phyloP scores from a whole-genome alignment of 2,329 filamentous ascomycete genomes.

The Dothideomycetidae sp. region DNA sequence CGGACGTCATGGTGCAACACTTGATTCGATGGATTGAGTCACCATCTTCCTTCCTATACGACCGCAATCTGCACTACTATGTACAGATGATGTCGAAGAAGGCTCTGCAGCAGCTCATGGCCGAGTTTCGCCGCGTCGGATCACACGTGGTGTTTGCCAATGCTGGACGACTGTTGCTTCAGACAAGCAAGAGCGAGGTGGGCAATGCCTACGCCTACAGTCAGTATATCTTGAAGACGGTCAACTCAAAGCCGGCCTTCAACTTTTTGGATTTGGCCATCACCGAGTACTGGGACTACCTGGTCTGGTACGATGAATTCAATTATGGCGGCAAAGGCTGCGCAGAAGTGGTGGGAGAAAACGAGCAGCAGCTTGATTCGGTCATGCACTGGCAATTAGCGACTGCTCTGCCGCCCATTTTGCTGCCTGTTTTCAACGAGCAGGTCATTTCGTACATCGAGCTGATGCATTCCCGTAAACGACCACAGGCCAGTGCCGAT shows the following conservation, averaged over 20 bases:
- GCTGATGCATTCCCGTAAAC: conserved; percentile 79
- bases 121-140: conserved; percentile 86
- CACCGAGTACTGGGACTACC: conserved; percentile 98
- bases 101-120: conserved; percentile 92
- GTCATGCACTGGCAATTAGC: conserved; percentile 98
- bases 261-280: conserved; percentile 95
- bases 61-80: conserved; percentile 87
- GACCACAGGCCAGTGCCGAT: conserved; percentile 33
- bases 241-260: conserved; percentile 88
- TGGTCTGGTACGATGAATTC: conserved; percentile 98
- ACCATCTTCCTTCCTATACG: conserved; percentile 86
- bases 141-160: conserved; percentile 94
- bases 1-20: conserved; percentile 93
- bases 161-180: conserved; percentile 73
- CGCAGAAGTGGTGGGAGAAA: conserved; percentile 58
- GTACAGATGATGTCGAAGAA: conserved; percentile 98
- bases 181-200: conserved; percentile 93
- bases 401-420: conserved; percentile 65
- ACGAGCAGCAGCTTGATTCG: conserved; percentile 70
- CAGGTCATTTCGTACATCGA: conserved; percentile 94
- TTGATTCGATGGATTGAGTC: conserved; percentile 95
- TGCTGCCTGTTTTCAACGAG: conserved; percentile 76
- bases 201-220: conserved; percentile 94
- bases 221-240: conserved; percentile 94
- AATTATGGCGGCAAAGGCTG: conserved; percentile 96